Base-by-base conservation (phyloP, 169 alveolate genomes). In the Plasmodium gallinaceum region DNA sequence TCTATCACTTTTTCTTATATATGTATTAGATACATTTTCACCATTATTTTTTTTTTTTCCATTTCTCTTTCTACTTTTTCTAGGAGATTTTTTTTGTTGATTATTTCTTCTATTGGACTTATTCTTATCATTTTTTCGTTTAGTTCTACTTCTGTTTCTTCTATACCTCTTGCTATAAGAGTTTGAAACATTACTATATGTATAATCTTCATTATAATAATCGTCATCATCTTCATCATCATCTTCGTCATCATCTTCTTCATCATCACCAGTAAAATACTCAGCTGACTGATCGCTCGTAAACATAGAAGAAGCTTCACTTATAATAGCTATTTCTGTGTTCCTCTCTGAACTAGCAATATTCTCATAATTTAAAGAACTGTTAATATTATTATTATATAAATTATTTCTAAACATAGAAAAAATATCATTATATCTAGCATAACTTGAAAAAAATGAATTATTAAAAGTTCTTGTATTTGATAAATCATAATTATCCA, bases 231-330 rank as follows among this genome's bases (percentile, higher is more conserved):
- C 89, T 0, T 78, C 75, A 16, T 78, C 75, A 57, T 76, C 74
- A n/a, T 76, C 64, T 9, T 76, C 88, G 3, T 76, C 74, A 64
- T 76, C 89, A 51, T 76, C 89, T 39, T 78, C 89, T 64, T 78
- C 75, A 39, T 75, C 88, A 7, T 78, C 89, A 3, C 64, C 89
- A 8, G 76, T 6, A 16, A 78, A 78, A 10, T 64, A 78, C 32
- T 78, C 65, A 8, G 89, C 89, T 4, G 89, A 78, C 18, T 78
- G 89, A 18, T 78, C 89, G 46, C 89, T 78, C 0, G 89, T 78
- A 65, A 78, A 78, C 45, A 51, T 54, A 16, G 89, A 78, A 8
- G 89, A 78, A 0, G 39, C 78, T 12, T 78, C 89, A 48, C 89
- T 78, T 48, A 78, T 78, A 2, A 78, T 69, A 20, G 89, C 89